phyloP scores from a whole-genome alignment of 352 stramenopile species.

The Phytophthora niederhauseri region DNA sequence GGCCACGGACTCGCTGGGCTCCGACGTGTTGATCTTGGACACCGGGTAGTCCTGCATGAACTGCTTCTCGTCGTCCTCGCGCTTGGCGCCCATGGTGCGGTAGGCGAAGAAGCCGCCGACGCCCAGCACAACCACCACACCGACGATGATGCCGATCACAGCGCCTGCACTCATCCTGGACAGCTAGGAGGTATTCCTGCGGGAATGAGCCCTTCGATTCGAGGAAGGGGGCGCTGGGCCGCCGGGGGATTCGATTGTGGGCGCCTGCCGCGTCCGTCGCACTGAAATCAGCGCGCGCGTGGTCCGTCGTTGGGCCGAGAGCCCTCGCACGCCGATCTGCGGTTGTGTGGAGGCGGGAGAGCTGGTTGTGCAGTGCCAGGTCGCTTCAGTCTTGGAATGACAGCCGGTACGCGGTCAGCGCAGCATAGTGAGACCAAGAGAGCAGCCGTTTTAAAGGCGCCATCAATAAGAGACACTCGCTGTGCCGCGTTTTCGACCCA shows the following conservation, averaged over 20 bases:
- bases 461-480: constrained; percentile 5
- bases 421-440: constrained; percentile 23
- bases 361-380: constrained; percentile 8
- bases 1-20: constrained; percentile 24
- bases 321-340: constrained; percentile 19
- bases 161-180: constrained; percentile 44
- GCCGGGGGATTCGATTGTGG: constrained; percentile 28
- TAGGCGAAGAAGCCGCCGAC: constrained; percentile 48
- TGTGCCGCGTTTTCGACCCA: not conserved
- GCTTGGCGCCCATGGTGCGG: constrained; percentile 31
- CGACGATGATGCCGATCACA: constrained; percentile 52
- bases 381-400: constrained; percentile 12
- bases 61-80: constrained; percentile 44
- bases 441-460: constrained; percentile 13
- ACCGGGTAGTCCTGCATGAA: constrained; percentile 41
- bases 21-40: constrained; percentile 31
- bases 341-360: constrained; percentile 28
- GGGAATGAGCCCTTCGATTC: constrained; percentile 14
- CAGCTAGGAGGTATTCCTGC: not conserved
- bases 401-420: not conserved
- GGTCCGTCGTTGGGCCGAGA: constrained; percentile 25
- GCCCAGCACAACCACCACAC: constrained; percentile 41
- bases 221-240: not conserved
- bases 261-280: constrained; percentile 17
- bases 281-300: constrained; percentile 27